phyloP scores from a whole-genome alignment of 306 rosid species.

The Sindora glabra region DNA sequence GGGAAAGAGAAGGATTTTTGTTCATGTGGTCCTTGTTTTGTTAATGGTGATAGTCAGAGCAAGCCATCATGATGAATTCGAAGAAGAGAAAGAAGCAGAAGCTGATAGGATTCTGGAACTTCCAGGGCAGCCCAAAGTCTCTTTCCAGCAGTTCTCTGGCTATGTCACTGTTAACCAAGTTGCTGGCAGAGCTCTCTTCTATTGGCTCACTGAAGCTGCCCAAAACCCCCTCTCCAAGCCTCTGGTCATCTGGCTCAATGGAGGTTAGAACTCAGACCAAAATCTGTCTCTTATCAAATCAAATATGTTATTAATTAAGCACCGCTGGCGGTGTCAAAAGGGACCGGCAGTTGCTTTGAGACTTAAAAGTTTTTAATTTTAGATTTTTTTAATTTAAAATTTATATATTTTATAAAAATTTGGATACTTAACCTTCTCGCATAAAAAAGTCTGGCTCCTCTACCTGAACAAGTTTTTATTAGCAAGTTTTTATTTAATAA shows the following conservation, averaged over 20 bases:
- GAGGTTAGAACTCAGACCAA: slow-evolving; percentile 40
- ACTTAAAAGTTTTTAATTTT: too few relatives aligned
- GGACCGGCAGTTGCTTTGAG: too few relatives aligned
- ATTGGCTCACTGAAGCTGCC: slow-evolving; percentile 92
- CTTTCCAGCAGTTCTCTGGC: slow-evolving; percentile 80
- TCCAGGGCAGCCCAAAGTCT: slow-evolving; percentile 85
- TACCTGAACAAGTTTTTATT: too few relatives aligned
- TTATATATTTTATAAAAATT: too few relatives aligned
- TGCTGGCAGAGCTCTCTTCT: slow-evolving; percentile 93
- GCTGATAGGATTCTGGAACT: slow-evolving; percentile 63
- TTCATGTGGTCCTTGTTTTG: slow-evolving; percentile 21
- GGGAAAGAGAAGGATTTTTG: slow-evolving; percentile 41
- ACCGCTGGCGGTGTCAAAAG: too few relatives aligned
- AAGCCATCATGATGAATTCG: background rate
- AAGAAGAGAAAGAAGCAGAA: slow-evolving; percentile 27
- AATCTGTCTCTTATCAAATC: background rate
- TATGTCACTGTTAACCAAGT: slow-evolving; percentile 68
- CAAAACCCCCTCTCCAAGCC: slow-evolving; percentile 52
- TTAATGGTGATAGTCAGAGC: slow-evolving; percentile 9
- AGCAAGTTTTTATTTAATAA: too few relatives aligned
- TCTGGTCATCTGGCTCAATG: slow-evolving; percentile 92
- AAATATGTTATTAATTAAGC: too few relatives aligned
- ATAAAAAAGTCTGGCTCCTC: too few relatives aligned
- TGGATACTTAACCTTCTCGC: too few relatives aligned
- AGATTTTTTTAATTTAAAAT: too few relatives aligned